Evolutionary conservation across 352 stramenopile species (phyloP).

Genomic region (Globisporangium spiculum): DNA sequence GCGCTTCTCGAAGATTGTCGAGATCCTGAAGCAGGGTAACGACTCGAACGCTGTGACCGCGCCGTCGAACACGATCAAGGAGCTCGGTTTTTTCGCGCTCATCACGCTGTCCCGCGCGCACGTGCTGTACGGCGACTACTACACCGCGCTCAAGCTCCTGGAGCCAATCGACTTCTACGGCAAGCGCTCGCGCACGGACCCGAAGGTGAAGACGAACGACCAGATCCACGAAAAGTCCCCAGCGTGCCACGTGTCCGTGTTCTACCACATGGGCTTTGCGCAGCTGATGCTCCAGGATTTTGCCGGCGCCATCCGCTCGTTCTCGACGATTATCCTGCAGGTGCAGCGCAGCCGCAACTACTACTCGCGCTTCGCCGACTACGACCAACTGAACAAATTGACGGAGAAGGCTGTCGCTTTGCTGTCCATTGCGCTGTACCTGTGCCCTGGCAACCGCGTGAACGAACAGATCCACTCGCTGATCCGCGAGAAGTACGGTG

Average conservation of each 20-base stretch:
- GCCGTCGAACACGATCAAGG: constrained; percentile 76
- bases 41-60: constrained; percentile 26
- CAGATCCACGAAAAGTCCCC: constrained; percentile 91
- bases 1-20: constrained; percentile 89
- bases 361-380: constrained; percentile 89
- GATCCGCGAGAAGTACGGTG: constrained; percentile 94
- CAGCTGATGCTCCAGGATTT: constrained; percentile 98
- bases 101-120: constrained; percentile 94
- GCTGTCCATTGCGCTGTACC: constrained; percentile 86
- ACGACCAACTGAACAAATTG: constrained; percentile 94
- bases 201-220: constrained; percentile 51
- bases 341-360: constrained; percentile 89
- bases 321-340: constrained; percentile 88
- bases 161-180: constrained; percentile 88
- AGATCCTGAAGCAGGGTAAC: constrained; percentile 69
- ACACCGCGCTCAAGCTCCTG: constrained; percentile 91
- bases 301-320: constrained; percentile 88
- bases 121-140: constrained; percentile 97
- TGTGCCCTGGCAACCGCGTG: constrained; percentile 85
- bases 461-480: constrained; percentile 84
- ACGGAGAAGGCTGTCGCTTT: constrained; percentile 95
- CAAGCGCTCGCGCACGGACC: constrained; percentile 53
- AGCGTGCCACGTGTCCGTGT: constrained; percentile 91
- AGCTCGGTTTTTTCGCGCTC: constrained; percentile 96
- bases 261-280: constrained; percentile 97